A percentile compares a stretch with the other conserved stretches of the same genome.
These are phyloP conservation scores for Geranium incanum DNA, from an alignment of 441 rosid species.

Conservation along the genomic window DNA sequence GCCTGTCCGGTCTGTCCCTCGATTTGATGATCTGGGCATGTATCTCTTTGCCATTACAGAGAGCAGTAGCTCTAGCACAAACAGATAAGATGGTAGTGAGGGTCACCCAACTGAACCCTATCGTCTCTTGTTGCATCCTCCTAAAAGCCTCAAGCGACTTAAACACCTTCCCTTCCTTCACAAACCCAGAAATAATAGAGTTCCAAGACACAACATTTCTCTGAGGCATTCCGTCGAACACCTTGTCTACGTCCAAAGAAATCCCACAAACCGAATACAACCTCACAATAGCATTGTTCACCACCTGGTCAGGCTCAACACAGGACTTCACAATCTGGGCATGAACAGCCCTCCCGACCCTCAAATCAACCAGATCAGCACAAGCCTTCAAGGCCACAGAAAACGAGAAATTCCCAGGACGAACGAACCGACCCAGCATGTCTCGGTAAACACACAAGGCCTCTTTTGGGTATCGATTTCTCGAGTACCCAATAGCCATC, in stretches of 20 bases:
- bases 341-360: conserved; percentile 45
- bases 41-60: conserved; percentile 38
- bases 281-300: conserved; percentile 42
- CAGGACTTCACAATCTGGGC: conserved; percentile 38
- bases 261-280: conserved; percentile 41
- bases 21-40: conserved; percentile 31
- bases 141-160: conserved; percentile 34
- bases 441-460: conserved; percentile 32
- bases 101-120: conserved; percentile 18
- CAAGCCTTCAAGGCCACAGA: conserved; percentile 46
- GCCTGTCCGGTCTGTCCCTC: conserved; percentile 38
- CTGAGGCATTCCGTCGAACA: conserved; percentile 37
- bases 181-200: conserved; percentile 38
- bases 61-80: conserved; percentile 44
- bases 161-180: conserved; percentile 35
- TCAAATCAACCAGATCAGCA: conserved; percentile 26
- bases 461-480: conserved; percentile 24
- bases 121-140: conserved; percentile 39
- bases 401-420: conserved; percentile 42
- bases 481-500: conserved; percentile 39
- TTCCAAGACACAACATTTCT: conserved; percentile 49
- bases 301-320: conserved; percentile 46
- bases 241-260: conserved; percentile 35
- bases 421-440: conserved; percentile 38
- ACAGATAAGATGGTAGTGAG: conserved; percentile 40